Percentiles rank a stretch among this genome's conserved stretches.
Conservation (phyloP, 2,329 filamentous ascomycete genomes). For the Nigrospora oryzae region DNA sequence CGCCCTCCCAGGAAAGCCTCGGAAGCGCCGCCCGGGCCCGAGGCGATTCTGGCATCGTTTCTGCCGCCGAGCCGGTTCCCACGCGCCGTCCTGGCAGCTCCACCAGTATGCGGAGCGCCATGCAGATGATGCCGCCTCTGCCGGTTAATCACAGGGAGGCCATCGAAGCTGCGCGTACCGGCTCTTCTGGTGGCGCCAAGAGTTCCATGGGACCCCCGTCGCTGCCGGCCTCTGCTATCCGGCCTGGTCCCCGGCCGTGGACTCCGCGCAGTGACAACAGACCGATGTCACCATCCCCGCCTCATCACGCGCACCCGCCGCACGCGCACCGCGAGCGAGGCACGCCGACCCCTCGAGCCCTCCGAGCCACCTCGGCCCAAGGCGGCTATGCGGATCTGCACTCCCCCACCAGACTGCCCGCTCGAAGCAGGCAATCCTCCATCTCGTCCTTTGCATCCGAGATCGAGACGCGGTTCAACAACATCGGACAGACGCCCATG, state of each 20-base stretch:
- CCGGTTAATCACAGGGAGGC: conserved; percentile 75
- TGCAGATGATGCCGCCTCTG: conserved; percentile 55
- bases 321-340: conserved; percentile 24
- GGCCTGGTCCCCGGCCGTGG: conserved; percentile 41
- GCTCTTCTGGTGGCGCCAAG: conserved; percentile 38
- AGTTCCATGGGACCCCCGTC: conserved; percentile 74
- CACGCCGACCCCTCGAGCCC: conserved; percentile 48
- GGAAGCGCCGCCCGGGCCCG: conserved; percentile 31
- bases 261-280: conserved; percentile 43
- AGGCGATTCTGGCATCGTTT: conserved; percentile 25
- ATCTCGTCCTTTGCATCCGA: conserved; percentile 95
- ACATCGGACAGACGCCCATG: conserved; percentile 54
- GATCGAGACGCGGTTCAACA: conserved; percentile 86
- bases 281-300: conserved; percentile 34
- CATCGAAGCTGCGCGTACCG: conserved; percentile 69
- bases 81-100: conserved; percentile 61
- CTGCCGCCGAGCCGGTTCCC: conserved; percentile 24
- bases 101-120: conserved; percentile 48
- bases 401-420: conserved; percentile 34
- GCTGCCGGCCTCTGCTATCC: conserved; percentile 66
- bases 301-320: conserved; percentile 7
- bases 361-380: conserved; percentile 36
- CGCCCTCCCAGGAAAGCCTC: conserved; percentile 40
- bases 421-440: conserved; percentile 62
- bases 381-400: conserved; percentile 35